Conservation (phyloP, 2,329 filamentous ascomycete species). For the Aschersonia sp. region DNA sequence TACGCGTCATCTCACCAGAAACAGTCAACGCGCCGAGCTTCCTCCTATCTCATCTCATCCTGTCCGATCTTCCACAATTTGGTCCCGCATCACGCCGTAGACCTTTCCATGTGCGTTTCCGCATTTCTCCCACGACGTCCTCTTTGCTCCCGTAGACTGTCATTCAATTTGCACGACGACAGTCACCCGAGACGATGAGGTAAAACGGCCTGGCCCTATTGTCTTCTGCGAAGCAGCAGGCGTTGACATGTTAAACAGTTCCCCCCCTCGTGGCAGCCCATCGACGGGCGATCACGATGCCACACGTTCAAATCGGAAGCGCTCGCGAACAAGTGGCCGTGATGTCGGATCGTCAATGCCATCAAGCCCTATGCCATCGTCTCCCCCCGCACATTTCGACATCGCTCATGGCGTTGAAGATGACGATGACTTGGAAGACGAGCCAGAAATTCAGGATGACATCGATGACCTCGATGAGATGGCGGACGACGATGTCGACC, state of each 20-base stretch:
- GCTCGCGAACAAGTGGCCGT: conserved; percentile 31
- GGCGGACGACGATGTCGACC: conserved; percentile 68
- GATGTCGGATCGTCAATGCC: conserved; percentile 38
- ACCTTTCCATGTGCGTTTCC: too few relatives aligned
- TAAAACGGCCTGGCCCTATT: conserved; percentile 3
- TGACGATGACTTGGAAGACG: conserved; percentile 58
- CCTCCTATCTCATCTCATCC: conserved; percentile 2
- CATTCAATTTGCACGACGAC: background rate
- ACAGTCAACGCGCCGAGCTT: background rate
- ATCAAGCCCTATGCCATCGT: conserved; percentile 53
- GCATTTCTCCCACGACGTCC: too few relatives aligned
- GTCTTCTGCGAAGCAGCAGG: background rate
- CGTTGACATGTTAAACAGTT: conserved; percentile 35
- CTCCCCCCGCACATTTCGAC: conserved; percentile 42
- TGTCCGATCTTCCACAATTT: conserved; percentile 3
- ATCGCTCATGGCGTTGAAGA: conserved; percentile 56
- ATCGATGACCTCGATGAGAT: conserved; percentile 68
- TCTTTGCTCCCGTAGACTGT: too few relatives aligned
- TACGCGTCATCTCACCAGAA: conserved; percentile 23
- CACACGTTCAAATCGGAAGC: conserved; percentile 37
- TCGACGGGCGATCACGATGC: conserved; percentile 70
- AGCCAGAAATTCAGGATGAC: conserved; percentile 57
- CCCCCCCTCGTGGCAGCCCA: conserved; percentile 68
- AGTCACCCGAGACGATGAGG: conserved; percentile 9
- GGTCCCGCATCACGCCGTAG: conserved; percentile 6